Evolutionary conservation across 176 grass and related monocot genomes (phyloP).

Genomic region (Zea mays): DNA sequence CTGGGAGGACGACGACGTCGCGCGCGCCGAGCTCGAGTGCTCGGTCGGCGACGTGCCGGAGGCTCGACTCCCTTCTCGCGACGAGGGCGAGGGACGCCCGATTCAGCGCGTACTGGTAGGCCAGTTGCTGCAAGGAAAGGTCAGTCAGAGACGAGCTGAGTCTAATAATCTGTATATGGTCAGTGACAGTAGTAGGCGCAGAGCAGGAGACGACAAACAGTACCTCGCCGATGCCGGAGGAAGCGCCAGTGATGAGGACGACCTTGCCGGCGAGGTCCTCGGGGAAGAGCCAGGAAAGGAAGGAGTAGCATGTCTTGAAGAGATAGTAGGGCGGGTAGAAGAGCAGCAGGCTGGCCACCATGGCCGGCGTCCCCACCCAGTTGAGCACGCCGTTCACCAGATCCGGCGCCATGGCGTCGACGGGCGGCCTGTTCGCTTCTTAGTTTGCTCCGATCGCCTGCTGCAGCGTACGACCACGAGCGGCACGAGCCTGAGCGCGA

Average conservation of each 20-base stretch:
- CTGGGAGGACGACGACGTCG: slow-evolving; percentile 48
- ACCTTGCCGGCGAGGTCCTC: slow-evolving; percentile 74
- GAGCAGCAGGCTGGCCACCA: slow-evolving; percentile 52
- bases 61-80: slow-evolving; percentile 57
- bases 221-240: slow-evolving; percentile 82
- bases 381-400: slow-evolving; percentile 46
- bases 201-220: too few relatives aligned
- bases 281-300: slow-evolving; percentile 62
- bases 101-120: slow-evolving; percentile 67
- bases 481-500: too few relatives aligned
- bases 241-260: slow-evolving; percentile 83
- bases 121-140: slow-evolving; percentile 51
- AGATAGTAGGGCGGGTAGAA: slow-evolving; percentile 69
- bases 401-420: slow-evolving; percentile 27
- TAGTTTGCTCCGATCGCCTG: too few relatives aligned
- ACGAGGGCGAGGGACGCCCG: slow-evolving; percentile 55
- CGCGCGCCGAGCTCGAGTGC: slow-evolving; percentile 47
- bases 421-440: too few relatives aligned
- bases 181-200: too few relatives aligned
- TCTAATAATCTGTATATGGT: background rate
- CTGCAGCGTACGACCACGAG: too few relatives aligned
- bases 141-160: background rate
- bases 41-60: slow-evolving; percentile 46
- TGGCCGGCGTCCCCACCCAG: slow-evolving; percentile 45
- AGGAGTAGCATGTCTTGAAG: slow-evolving; percentile 54